A percentile compares a stretch with the other conserved stretches of the same genome.
Evolutionary conservation across 768 basidiomycete species (phyloP).

Genomic region (Boletus sp.): DNA sequence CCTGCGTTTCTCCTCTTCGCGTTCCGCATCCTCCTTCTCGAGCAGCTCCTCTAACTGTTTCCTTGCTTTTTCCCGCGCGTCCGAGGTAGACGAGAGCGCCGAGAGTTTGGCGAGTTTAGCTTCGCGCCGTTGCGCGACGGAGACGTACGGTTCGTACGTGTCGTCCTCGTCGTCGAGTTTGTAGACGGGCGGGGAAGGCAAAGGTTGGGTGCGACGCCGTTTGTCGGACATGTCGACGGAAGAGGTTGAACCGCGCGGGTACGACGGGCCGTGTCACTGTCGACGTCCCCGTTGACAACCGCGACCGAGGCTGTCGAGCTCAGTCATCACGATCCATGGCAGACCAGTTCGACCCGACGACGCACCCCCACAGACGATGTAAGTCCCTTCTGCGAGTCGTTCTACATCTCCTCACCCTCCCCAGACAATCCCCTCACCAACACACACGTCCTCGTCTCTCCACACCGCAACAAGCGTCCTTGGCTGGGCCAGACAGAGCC

Average conservation of each 20-base stretch:
- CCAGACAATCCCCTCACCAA: constrained; percentile 79
- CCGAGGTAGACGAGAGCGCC: constrained; percentile 54
- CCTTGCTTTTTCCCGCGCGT: constrained; percentile 46
- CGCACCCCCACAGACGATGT: constrained; percentile 74
- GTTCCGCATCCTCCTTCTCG: constrained; percentile 66
- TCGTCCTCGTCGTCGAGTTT: constrained; percentile 61
- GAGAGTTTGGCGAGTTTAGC: constrained; percentile 76
- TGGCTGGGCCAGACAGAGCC: constrained; percentile 88
- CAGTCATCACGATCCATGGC: constrained; percentile 15
- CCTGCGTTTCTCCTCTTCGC: constrained; percentile 71
- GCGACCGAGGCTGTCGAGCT: too few species aligned
- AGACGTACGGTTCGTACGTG: constrained; percentile 80
- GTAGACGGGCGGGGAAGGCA: constrained; percentile 58
- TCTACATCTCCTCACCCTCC: not conserved
- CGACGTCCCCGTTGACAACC: too few species aligned
- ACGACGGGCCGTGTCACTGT: too few species aligned
- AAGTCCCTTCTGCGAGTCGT: constrained; percentile 23
- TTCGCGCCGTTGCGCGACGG: constrained; percentile 81
- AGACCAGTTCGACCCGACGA: constrained; percentile 52
- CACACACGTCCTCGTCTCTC: constrained; percentile 80
- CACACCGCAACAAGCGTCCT: constrained; percentile 86
- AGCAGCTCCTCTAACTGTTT: constrained; percentile 55
- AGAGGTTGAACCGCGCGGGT: not conserved
- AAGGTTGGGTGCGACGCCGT: constrained; percentile 52
- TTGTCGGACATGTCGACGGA: constrained; percentile 36